Percentiles rank a stretch among this genome's conserved stretches.
Evolutionary conservation across 108 stramenopile species (phyloP).

Genomic region (Cyclostephanos tholiformis): DNA sequence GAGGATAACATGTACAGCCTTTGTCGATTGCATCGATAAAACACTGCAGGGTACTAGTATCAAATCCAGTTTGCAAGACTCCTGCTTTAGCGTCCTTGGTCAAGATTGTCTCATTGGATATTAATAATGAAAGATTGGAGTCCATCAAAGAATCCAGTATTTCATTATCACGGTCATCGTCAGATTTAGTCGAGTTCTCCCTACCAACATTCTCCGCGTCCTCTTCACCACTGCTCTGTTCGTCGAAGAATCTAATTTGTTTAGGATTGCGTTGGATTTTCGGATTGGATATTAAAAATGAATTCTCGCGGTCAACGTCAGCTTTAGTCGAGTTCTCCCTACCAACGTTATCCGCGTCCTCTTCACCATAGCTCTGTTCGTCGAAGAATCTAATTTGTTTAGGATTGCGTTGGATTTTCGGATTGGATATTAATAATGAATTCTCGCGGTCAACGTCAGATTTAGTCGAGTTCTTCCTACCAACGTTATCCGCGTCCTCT

Average conservation of each 20-base stretch:
- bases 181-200: background rate
- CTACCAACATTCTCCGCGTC: background rate
- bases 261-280: background rate
- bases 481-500: too few species aligned
- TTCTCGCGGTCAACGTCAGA: background rate
- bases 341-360: too few species aligned
- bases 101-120: background rate
- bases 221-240: background rate
- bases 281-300: background rate
- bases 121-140: background rate
- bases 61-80: background rate
- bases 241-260: background rate
- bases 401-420: background rate
- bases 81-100: background rate
- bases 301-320: background rate
- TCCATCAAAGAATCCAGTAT: background rate
- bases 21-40: background rate
- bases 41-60: background rate
- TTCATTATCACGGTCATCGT: background rate
- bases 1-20: too few species aligned
- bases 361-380: background rate
- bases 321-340: too few species aligned
- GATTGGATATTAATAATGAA: background rate
- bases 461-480: too few species aligned
- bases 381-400: background rate